Conservation (phyloP, 2,329 filamentous ascomycete species). For the Pseudogymnoascus sp. region DNA sequence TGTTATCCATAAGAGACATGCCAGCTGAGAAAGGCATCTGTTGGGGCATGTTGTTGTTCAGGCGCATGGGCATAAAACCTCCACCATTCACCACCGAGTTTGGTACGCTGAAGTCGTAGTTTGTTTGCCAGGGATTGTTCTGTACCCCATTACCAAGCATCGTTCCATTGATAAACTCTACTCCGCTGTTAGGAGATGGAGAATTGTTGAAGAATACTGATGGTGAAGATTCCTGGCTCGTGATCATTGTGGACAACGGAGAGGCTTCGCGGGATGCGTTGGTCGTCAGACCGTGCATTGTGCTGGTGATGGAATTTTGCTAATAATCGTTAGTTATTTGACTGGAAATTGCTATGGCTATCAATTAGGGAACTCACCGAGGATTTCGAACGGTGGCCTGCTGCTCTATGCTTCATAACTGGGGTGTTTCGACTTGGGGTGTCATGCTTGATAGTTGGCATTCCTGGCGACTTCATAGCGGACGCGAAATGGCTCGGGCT, state of each 20-base stretch:
- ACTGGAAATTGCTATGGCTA: background rate
- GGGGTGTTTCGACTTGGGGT: slow-evolving; percentile 22
- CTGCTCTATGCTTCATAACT: slow-evolving; percentile 19
- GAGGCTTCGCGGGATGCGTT: slow-evolving; percentile 44
- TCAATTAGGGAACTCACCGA: slow-evolving; percentile 32
- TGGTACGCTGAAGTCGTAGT: slow-evolving; percentile 15
- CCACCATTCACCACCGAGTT: slow-evolving; percentile 12
- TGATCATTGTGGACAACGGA: slow-evolving; percentile 42
- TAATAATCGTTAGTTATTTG: slow-evolving; percentile 29
- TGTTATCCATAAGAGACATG: slow-evolving; percentile 19
- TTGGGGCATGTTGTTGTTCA: slow-evolving; percentile 20
- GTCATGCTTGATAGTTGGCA: slow-evolving; percentile 33
- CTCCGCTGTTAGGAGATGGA: slow-evolving; percentile 36
- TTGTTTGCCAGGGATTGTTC: slow-evolving; percentile 29
- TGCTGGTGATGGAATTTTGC: slow-evolving; percentile 44
- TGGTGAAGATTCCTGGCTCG: slow-evolving; percentile 46
- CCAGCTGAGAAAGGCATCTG: slow-evolving; percentile 19
- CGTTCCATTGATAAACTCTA: slow-evolving; percentile 32
- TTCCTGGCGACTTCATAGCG: slow-evolving; percentile 34
- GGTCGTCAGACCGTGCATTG: slow-evolving; percentile 41
- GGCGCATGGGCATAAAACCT: slow-evolving; percentile 19
- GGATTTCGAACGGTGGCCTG: slow-evolving; percentile 32
- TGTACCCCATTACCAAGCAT: slow-evolving; percentile 21
- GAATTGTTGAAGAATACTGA: slow-evolving; percentile 38
- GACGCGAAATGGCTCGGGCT: slow-evolving; percentile 39